A percentile compares a stretch with the other conserved stretches of the same genome.
Evolutionary conservation across 352 stramenopile genomes (phyloP).

Genomic region (Pythium sukuiense): DNA sequence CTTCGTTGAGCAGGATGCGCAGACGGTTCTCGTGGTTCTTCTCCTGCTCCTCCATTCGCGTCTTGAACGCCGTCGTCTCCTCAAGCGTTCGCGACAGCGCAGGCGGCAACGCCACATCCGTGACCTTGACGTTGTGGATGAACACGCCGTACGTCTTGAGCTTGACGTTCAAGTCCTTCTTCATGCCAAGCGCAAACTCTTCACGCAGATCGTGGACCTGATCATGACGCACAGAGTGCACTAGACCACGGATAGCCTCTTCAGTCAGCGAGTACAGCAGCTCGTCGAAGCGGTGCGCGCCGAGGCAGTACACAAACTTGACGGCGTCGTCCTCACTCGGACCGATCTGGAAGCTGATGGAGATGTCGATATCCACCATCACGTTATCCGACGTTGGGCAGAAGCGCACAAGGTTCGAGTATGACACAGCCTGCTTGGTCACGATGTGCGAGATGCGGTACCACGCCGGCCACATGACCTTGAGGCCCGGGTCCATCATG

Average conservation of each 20-base stretch:
- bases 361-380: slow-evolving; percentile 90
- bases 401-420: slow-evolving; percentile 66
- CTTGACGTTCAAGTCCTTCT: slow-evolving; percentile 81
- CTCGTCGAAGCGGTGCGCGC: slow-evolving; percentile 81
- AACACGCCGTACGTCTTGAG: slow-evolving; percentile 70
- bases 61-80: slow-evolving; percentile 85
- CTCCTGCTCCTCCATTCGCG: slow-evolving; percentile 85
- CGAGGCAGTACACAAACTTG: slow-evolving; percentile 86
- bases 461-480: slow-evolving; percentile 77
- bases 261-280: slow-evolving; percentile 79
- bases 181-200: slow-evolving; percentile 82
- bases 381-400: slow-evolving; percentile 86
- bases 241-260: slow-evolving; percentile 75
- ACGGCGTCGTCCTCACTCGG: slow-evolving; percentile 72
- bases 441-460: slow-evolving; percentile 87
- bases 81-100: slow-evolving; percentile 71
- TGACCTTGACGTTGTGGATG: slow-evolving; percentile 90
- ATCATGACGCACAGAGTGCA: slow-evolving; percentile 82
- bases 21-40: slow-evolving; percentile 90
- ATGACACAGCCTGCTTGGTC: slow-evolving; percentile 84
- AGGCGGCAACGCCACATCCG: slow-evolving; percentile 70
- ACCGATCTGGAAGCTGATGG: slow-evolving; percentile 86
- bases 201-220: slow-evolving; percentile 80
- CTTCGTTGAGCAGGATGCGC: slow-evolving; percentile 80
- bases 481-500: slow-evolving; percentile 79